Conservation (phyloP, 2,329 filamentous ascomycete genomes). For the Teratosphaeria epicoccoides region DNA sequence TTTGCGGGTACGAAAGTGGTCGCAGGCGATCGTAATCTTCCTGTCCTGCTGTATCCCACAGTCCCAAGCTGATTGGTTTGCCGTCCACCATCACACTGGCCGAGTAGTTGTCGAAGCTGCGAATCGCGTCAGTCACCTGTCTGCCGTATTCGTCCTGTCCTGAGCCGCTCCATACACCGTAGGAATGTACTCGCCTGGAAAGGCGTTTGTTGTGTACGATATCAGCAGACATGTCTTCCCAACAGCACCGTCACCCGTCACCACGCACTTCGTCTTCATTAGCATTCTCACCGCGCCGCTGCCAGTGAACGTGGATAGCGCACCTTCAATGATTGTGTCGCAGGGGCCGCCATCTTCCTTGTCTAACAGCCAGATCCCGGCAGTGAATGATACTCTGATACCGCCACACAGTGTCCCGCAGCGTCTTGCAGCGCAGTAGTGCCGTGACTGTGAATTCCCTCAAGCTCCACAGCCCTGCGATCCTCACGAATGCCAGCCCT, state of each 20-base stretch:
- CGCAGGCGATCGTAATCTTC: conserved; percentile 95
- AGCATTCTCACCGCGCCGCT: conserved; percentile 3
- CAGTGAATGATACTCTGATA: background rate
- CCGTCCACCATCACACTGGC: conserved; percentile 98
- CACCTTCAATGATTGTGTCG: conserved; percentile 89
- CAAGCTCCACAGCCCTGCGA: background rate
- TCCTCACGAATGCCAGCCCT: background rate
- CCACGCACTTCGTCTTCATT: conserved; percentile 55
- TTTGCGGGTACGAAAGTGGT: conserved; percentile 94
- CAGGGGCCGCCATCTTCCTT: conserved; percentile 57
- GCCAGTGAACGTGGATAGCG: conserved; percentile 1
- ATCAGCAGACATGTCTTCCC: conserved; percentile 99
- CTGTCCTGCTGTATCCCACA: conserved; percentile 98
- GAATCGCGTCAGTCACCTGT: conserved; percentile 10
- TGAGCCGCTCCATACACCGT: conserved; percentile 60
- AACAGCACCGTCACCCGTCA: conserved; percentile 97
- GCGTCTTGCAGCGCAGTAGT: background rate
- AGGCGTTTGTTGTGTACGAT: conserved; percentile 98
- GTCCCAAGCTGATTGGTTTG: conserved; percentile 88
- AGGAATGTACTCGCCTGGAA: conserved; percentile 99
- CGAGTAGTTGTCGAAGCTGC: conserved; percentile 95
- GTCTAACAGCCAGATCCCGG: background rate
- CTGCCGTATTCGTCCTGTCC: background rate
- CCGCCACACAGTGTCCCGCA: background rate
- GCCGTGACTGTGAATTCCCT: background rate